Evolutionary conservation across 805 yeast species (phyloP), one percentile per base, ranked within the genome.

Genomic region (Saccharomycopsis oosterbeekiorum): DNA sequence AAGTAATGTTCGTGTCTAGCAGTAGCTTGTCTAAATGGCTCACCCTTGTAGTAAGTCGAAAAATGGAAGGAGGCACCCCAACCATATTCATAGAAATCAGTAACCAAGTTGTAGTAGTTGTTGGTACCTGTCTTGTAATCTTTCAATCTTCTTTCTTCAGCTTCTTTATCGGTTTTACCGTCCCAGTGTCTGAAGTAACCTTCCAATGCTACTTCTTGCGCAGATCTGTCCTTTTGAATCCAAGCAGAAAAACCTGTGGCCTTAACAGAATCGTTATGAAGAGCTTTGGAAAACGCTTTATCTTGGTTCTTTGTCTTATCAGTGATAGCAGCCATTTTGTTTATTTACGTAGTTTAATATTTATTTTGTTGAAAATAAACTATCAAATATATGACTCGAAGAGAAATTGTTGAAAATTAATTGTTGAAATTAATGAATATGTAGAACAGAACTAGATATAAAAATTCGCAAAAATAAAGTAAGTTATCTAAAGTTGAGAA

Each of bases 1-100:
- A 93, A 78, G 75, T 82, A 94, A 76, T 94, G 98, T 78, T 93
- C 99, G 75, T 93, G 99, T 79, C 96, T 86, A 43, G 98, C 98
- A 67, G 89, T 85, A 53, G 97, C 96, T 75, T 93, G 98, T 70
- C 83, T 78, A 78, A 94, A 94, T 24, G 94, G 84, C 77, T 94
- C 99, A 65, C 97, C 97, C 71, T 79, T 80, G 79, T 89, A 93
- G 78, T 86, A 94, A 70, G 97, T 85, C 51, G 96, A 89, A 75
- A 94, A 94, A 75, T 94, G 99, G 89, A 94, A 94, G 15, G 97
- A 89, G 17, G 97, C 82, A 67, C 99, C 99, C 99, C 99, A 94
- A 58, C 99, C 99, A 75, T 94, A 93, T 78, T 94, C 99, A 80
- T 94, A 94, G 70, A 94, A 94, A 76, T 93, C 99, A 36, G 99